Conservation (phyloP, 257 asterid species). For the Gynochthodes officinalis region DNA sequence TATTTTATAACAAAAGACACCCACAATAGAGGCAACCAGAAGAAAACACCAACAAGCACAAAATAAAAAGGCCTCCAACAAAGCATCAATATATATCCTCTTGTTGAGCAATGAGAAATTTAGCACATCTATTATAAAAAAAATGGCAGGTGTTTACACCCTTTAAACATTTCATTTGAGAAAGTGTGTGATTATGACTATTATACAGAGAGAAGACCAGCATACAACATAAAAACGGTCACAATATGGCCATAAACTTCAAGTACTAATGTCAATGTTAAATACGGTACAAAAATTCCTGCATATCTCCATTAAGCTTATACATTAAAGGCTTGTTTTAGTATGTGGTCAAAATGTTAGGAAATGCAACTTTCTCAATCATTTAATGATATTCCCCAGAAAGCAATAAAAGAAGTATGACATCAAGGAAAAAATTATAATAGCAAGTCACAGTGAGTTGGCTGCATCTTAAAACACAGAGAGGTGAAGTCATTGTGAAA, state of each 20-base stretch:
- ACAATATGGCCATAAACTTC: neutral
- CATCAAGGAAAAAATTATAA: neutral
- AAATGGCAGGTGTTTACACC: neutral
- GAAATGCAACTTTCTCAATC: neutral
- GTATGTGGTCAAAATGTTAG: neutral
- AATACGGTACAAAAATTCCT: neutral
- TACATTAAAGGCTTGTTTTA: neutral
- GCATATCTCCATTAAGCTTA: neutral
- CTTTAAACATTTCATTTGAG: too few relatives aligned
- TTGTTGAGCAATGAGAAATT: neutral
- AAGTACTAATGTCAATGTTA: neutral
- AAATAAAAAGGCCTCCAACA: neutral
- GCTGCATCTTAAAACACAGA: too few relatives aligned
- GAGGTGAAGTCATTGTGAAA: neutral
- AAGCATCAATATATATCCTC: neutral
- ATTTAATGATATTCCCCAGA: neutral
- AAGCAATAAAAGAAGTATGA: neutral
- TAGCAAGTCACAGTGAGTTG: neutral
- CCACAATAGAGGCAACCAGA: neutral
- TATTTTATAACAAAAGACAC: constrained; percentile 1
- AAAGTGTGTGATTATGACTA: neutral
- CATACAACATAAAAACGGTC: neutral
- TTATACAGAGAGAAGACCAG: neutral
- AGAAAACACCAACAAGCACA: neutral
- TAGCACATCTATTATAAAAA: neutral